Evolutionary conservation across 345 rosid genomes (phyloP).

Genomic region (Syzygium aqueum): DNA sequence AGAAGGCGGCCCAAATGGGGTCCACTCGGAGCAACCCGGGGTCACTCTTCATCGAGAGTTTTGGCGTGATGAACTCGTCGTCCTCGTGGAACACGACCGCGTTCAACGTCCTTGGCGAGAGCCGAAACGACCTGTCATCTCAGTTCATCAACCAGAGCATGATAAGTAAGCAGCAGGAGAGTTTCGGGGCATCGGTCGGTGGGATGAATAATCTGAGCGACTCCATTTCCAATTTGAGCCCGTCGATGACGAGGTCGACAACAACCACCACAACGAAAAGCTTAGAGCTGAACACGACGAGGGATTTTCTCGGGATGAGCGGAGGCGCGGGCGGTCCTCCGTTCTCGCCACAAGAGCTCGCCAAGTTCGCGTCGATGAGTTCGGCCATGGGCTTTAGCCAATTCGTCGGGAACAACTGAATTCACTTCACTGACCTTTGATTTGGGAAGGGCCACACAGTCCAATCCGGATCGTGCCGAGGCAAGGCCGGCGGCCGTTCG

Average conservation of each 20-base stretch:
- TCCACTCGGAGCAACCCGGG: conserved; percentile 70
- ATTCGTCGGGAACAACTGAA: conserved; percentile 21
- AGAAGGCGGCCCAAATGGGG: conserved; percentile 94
- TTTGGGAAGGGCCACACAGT: background rate
- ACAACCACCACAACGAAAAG: background rate
- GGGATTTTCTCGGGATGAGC: conserved; percentile 79
- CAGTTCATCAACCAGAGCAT: conserved; percentile 1
- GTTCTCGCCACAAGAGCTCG: conserved; percentile 56
- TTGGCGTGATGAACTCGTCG: conserved; percentile 38
- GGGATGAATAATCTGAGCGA: background rate
- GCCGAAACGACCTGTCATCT: background rate
- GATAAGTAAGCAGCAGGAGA: conserved; percentile 5
- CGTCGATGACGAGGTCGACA: background rate
- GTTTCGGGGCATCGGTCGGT: background rate
- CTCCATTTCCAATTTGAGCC: conserved; percentile 12
- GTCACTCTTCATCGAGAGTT: conserved; percentile 20
- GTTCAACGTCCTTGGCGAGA: conserved; percentile 8
- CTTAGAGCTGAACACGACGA: conserved; percentile 15
- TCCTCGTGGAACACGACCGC: conserved; percentile 21
- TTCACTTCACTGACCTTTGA: background rate
- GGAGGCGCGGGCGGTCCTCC: conserved; percentile 32
- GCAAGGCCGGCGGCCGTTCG: background rate
- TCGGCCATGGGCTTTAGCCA: conserved; percentile 40
- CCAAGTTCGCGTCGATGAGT: conserved; percentile 62
- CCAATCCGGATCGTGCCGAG: background rate